Percentiles rank a stretch among this genome's conserved stretches.
phyloP scores from a whole-genome alignment of 768 basidiomycete genomes.

The Rhodosporidiobolus sp. region DNA sequence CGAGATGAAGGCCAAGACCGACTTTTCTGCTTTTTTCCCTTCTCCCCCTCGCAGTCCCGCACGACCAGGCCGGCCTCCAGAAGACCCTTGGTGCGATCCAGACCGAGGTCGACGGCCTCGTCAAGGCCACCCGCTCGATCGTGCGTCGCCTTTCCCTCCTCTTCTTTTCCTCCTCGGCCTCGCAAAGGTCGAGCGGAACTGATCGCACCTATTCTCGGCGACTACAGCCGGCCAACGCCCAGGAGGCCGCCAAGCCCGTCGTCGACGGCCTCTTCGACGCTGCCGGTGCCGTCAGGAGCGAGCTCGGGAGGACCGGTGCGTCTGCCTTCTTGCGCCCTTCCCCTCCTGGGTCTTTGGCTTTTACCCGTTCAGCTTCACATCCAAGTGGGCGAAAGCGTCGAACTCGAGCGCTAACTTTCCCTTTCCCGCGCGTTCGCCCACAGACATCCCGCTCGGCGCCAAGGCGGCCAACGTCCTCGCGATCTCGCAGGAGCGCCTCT shows the following conservation, averaged over 20 bases:
- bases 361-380: too few relatives aligned
- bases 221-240: slow-evolving; percentile 10
- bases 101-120: slow-evolving; percentile 14
- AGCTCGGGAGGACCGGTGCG: slow-evolving; percentile 10
- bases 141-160: background rate
- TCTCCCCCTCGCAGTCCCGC: slow-evolving; percentile 8
- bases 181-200: too few relatives aligned
- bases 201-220: background rate
- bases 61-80: slow-evolving; percentile 23
- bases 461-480: slow-evolving; percentile 16
- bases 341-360: too few relatives aligned
- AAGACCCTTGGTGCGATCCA: slow-evolving; percentile 10
- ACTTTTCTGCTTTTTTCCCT: background rate
- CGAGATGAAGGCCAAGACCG: too few relatives aligned
- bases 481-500: slow-evolving; percentile 30
- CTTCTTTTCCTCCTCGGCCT: background rate
- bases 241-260: slow-evolving; percentile 18
- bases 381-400: background rate
- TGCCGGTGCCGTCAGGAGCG: slow-evolving; percentile 11
- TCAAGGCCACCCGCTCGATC: slow-evolving; percentile 16
- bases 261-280: slow-evolving; percentile 14
- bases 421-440: background rate
- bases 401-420: background rate
- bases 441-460: slow-evolving; percentile 21
- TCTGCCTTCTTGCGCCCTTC: background rate